Percentiles rank a stretch among this genome's conserved stretches.
These are phyloP conservation scores for Nitzschia sp. DNA, from an alignment of 108 stramenopile genomes.

Conservation along the genomic window DNA sequence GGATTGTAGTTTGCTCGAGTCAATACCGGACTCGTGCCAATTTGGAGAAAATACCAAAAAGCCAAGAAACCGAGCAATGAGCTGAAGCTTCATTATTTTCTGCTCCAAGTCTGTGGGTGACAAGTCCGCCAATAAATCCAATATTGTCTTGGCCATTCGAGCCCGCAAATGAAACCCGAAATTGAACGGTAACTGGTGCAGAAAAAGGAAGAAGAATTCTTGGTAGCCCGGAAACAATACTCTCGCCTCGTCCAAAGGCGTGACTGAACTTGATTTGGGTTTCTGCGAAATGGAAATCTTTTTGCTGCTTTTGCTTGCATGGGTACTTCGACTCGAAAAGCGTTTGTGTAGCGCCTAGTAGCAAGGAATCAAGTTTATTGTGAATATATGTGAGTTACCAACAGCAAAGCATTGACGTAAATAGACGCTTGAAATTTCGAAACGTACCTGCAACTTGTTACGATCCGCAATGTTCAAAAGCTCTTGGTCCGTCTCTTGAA, in stretches of 20 bases:
- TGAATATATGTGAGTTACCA: constrained; percentile 34
- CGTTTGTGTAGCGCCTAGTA: constrained; percentile 72
- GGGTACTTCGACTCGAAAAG: constrained; percentile 46
- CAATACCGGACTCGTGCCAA: constrained; percentile 45
- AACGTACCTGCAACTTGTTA: constrained; percentile 61
- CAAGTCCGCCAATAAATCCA: constrained; percentile 9
- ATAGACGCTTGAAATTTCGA: neutral
- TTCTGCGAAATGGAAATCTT: constrained; percentile 41
- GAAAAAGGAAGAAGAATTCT: constrained; percentile 85
- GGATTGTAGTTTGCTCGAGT: constrained; percentile 11
- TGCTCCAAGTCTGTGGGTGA: constrained; percentile 29
- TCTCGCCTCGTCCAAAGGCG: constrained; percentile 37
- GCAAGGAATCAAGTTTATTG: neutral
- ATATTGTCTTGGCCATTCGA: constrained; percentile 24
- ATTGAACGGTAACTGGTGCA: constrained; percentile 63
- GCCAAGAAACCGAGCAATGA: constrained; percentile 80
- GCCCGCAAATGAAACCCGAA: constrained; percentile 60
- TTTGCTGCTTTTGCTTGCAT: constrained; percentile 50
- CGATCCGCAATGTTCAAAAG: constrained; percentile 64
- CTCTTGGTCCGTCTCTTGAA: constrained; percentile 82
- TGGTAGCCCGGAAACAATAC: constrained; percentile 75
- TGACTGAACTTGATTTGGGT: constrained; percentile 13
- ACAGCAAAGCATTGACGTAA: neutral
- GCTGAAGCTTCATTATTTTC: constrained; percentile 46
- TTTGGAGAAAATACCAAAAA: constrained; percentile 77